Evolutionary conservation across 768 basidiomycete genomes (phyloP), one percentile per base, ranked within the genome.

Genomic region (Phanerochaete carnosa): DNA sequence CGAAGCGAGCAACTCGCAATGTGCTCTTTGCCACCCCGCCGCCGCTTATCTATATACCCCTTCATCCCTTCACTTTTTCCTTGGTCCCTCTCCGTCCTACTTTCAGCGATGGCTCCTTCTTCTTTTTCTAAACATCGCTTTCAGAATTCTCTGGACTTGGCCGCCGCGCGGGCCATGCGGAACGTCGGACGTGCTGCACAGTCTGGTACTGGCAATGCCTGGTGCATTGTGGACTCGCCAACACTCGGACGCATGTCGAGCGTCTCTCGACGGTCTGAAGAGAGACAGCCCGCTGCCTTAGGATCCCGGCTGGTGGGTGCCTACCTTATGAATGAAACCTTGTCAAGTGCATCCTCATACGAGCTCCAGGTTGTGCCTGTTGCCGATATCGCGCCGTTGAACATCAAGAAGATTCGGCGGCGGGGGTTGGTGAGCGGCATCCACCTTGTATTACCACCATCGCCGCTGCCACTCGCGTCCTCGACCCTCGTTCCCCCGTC

Each of bases 81-180:
- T 39, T 59, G 45, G 35, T 30, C 50, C 53, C 57, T 39, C 51
- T 45, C 47, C 47, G 32, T 54, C 43, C 50, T 54, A 52, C 32
- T 23, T 60, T 58, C 58, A 22, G 67, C 62, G 54, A 68, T 66
- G 66, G 62, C 67, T 57, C 65, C 53, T 25, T 55, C 56, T 33
- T 51, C 65, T 29, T 57, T 63, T 51, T 49, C 47, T 47, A 62
- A 62, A 60, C 64, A 66, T 62, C 66, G 67, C 33, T 62, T 63
- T 56, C 62, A 69, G 64, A 65, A 67, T 51, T 67, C 68, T 45
- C 58, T 65, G 54, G 64, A 66, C 57, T 63, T 71, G 67, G 67
- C 65, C 69, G 70, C 70, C 64, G 70, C 68, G 70, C 70, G 70
- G 62, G 66, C 70, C 62, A 64, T 65, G 62, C 62, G 66, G 58